These are phyloP conservation scores for Melaleuca alternifolia DNA, from an alignment of 345 rosid genomes.

Conservation along the genomic window DNA sequence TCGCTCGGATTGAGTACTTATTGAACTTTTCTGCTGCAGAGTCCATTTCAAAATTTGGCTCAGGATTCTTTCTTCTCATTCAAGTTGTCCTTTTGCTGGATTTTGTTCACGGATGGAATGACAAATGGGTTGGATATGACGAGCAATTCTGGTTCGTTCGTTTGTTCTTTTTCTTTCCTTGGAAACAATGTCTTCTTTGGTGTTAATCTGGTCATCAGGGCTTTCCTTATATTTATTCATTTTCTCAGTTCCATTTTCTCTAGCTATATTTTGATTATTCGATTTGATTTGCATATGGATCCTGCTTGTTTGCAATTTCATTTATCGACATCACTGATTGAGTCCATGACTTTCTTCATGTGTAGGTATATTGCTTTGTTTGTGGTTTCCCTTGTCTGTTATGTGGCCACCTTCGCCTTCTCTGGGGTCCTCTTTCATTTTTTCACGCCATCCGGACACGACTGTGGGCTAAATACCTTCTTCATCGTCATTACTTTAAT, in stretches of 20 bases:
- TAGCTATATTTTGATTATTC: neutral
- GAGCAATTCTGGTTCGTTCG: slow-evolving; percentile 94
- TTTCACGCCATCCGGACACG: slow-evolving; percentile 96
- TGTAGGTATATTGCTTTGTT: slow-evolving; percentile 75
- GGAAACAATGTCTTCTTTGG: neutral
- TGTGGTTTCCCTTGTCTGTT: slow-evolving; percentile 81
- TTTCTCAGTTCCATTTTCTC: neutral
- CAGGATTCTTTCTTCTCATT: slow-evolving; percentile 91
- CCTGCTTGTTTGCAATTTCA: neutral
- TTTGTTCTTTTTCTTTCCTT: neutral
- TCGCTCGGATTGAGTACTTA: neutral
- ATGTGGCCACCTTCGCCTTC: slow-evolving; percentile 69
- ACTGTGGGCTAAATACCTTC: slow-evolving; percentile 93
- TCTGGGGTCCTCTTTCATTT: slow-evolving; percentile 96
- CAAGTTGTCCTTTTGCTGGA: slow-evolving; percentile 99
- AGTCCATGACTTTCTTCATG: neutral
- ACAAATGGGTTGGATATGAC: slow-evolving; percentile 92
- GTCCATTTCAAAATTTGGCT: slow-evolving; percentile 83
- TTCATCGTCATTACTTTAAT: slow-evolving; percentile 71
- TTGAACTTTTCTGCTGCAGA: slow-evolving; percentile 31
- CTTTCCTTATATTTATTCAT: neutral
- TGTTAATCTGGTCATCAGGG: neutral
- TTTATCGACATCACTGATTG: neutral
- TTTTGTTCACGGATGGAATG: slow-evolving; percentile 99
- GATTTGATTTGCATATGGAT: neutral